Conservation (phyloP, 371 early-diverging fungal genomes). For the Rhizopus sp. region DNA sequence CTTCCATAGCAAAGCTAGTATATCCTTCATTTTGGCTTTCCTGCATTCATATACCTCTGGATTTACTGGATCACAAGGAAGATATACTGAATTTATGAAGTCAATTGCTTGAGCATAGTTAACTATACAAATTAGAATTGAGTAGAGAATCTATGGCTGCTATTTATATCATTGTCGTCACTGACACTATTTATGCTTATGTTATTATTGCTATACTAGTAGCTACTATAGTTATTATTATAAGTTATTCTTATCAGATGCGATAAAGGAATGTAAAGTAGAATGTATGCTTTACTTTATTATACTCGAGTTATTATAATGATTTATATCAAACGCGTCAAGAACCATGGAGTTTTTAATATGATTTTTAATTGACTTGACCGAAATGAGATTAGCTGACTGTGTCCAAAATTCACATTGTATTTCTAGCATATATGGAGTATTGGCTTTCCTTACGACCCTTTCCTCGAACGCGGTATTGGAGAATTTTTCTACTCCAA, state of each 20-base stretch:
- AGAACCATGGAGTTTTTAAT: conserved; percentile 12
- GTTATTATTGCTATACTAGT: too few relatives aligned
- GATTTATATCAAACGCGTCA: too few relatives aligned
- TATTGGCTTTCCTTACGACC: conserved; percentile 13
- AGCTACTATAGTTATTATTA: too few relatives aligned
- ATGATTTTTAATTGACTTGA: conserved; percentile 16
- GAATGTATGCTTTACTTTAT: too few relatives aligned
- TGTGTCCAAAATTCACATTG: conserved; percentile 15
- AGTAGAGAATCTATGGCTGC: too few relatives aligned
- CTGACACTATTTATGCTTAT: too few relatives aligned
- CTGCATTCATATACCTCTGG: conserved; percentile 21
- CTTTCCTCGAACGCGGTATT: conserved; percentile 17
- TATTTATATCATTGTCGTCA: too few relatives aligned
- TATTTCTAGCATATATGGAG: conserved; percentile 17
- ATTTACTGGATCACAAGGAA: conserved; percentile 17
- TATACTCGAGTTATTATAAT: too few relatives aligned
- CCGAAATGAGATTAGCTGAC: conserved; percentile 14
- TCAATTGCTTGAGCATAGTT: conserved; percentile 15
- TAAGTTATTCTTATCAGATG: too few relatives aligned
- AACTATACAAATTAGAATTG: conserved; percentile 16
- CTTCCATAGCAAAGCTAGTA: conserved; percentile 14
- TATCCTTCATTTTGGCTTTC: conserved; percentile 15
- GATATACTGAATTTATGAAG: conserved; percentile 18
- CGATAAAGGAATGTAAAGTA: too few relatives aligned
- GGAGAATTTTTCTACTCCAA: conserved; percentile 18